Conservation (phyloP, 768 basidiomycete genomes). For the Serendipita sp. region DNA sequence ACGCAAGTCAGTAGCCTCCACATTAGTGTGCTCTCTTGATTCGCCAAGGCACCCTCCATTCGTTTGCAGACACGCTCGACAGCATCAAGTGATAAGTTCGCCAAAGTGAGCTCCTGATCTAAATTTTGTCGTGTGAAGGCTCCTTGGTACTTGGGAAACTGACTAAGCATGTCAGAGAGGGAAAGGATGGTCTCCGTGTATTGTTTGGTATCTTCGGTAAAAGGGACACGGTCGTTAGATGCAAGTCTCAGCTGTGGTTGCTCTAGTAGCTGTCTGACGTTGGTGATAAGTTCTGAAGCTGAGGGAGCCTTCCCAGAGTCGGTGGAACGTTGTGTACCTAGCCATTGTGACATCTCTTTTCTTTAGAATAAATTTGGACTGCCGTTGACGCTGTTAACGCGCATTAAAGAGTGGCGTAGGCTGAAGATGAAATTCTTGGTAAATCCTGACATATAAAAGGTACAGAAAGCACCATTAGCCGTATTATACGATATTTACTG, state of each 20-base stretch:
- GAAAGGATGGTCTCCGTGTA: neutral
- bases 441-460: too few relatives aligned
- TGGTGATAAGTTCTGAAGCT: neutral
- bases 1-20: neutral
- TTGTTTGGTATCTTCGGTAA: neutral
- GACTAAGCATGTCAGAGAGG: neutral
- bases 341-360: conserved; percentile 1
- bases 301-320: neutral
- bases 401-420: too few relatives aligned
- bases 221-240: neutral
- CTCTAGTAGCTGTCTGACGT: neutral
- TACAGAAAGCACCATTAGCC: too few relatives aligned
- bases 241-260: neutral
- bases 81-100: neutral
- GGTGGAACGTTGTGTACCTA: neutral
- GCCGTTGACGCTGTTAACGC: too few relatives aligned
- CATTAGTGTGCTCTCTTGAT: neutral
- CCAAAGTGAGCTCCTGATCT: neutral
- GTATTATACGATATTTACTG: too few relatives aligned
- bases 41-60: neutral
- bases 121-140: neutral
- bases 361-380: too few relatives aligned
- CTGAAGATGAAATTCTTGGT: too few relatives aligned
- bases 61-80: neutral
- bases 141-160: neutral